Percentiles rank a stretch among this genome's conserved stretches.
These are phyloP conservation scores for Paramecium tetraurelia DNA, from an alignment of 73 alveolate genomes.

Conservation along the genomic window DNA sequence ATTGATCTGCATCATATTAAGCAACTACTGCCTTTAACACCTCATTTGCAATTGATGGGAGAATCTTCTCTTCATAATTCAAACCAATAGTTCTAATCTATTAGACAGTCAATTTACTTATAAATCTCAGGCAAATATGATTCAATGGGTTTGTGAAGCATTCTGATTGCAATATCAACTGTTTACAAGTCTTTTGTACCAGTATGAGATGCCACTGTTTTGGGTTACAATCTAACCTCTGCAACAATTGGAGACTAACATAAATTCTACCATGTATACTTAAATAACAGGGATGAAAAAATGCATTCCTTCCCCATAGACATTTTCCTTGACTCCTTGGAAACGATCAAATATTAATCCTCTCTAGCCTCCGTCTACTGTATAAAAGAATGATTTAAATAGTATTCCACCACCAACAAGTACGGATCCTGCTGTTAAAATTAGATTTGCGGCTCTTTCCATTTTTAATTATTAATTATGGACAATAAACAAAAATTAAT, in stretches of 20 bases:
- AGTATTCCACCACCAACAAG: neutral
- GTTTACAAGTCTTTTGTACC: slow-evolving; percentile 88
- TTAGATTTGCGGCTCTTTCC: slow-evolving; percentile 2
- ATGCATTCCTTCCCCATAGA: slow-evolving; percentile 87
- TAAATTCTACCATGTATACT: neutral
- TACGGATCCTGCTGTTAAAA: neutral
- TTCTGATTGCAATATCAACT: slow-evolving; percentile 78
- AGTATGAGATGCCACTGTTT: slow-evolving; percentile 75
- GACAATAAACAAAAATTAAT: neutral
- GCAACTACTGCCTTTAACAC: slow-evolving; percentile 81
- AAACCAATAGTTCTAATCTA: slow-evolving; percentile 60
- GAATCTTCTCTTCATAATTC: slow-evolving; percentile 80
- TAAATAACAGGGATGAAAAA: slow-evolving; percentile 74
- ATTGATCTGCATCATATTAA: slow-evolving; percentile 85
- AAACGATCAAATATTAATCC: slow-evolving; percentile 77
- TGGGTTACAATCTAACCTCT: slow-evolving; percentile 74
- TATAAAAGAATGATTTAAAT: slow-evolving; percentile 66
- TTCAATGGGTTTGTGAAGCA: slow-evolving; percentile 76
- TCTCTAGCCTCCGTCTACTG: slow-evolving; percentile 89
- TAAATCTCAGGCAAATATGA: slow-evolving; percentile 71
- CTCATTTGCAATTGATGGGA: slow-evolving; percentile 87
- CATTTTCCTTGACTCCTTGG: slow-evolving; percentile 69
- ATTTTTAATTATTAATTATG: neutral
- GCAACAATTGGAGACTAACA: slow-evolving; percentile 72
- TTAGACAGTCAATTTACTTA: slow-evolving; percentile 10